phyloP scores from a whole-genome alignment of 306 rosid genomes.

The Quercus agrifolia region DNA sequence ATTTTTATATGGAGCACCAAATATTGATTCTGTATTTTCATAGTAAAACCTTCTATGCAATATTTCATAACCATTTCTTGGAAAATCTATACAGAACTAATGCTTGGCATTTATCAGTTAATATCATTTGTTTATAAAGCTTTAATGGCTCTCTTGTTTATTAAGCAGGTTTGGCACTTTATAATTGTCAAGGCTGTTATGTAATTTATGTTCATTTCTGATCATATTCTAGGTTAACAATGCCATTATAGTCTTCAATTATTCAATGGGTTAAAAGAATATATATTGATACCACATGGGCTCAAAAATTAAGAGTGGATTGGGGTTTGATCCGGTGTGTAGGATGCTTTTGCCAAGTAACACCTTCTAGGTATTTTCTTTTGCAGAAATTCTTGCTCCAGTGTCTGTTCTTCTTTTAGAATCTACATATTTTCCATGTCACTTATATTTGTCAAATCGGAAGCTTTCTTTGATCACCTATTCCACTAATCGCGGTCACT shows the following conservation, averaged over 20 bases:
- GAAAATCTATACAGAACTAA: no score
- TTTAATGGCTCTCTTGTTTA: not conserved
- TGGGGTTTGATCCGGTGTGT: not conserved
- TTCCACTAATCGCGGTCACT: not conserved
- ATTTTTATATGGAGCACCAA: not conserved
- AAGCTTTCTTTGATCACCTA: not conserved
- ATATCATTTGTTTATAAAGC: not conserved
- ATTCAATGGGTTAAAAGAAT: not conserved
- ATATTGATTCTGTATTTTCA: not conserved
- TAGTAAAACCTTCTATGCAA: no score
- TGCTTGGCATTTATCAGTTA: not conserved
- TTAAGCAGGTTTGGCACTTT: not conserved
- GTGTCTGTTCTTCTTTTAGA: not conserved
- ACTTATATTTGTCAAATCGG: not conserved
- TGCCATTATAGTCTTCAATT: not conserved
- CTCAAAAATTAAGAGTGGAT: no score
- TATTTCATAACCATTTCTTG: no score
- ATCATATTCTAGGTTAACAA: not conserved
- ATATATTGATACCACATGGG: no score
- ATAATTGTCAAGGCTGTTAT: not conserved
- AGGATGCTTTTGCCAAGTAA: not conserved
- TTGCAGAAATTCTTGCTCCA: not conserved
- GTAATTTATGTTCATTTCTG: not conserved
- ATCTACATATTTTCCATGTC: not conserved
- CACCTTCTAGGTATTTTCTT: not conserved